A percentile compares a stretch with the other conserved stretches of the same genome.
phyloP scores from a whole-genome alignment of 2,329 filamentous ascomycete species.

The Cladorrhinum sp. region DNA sequence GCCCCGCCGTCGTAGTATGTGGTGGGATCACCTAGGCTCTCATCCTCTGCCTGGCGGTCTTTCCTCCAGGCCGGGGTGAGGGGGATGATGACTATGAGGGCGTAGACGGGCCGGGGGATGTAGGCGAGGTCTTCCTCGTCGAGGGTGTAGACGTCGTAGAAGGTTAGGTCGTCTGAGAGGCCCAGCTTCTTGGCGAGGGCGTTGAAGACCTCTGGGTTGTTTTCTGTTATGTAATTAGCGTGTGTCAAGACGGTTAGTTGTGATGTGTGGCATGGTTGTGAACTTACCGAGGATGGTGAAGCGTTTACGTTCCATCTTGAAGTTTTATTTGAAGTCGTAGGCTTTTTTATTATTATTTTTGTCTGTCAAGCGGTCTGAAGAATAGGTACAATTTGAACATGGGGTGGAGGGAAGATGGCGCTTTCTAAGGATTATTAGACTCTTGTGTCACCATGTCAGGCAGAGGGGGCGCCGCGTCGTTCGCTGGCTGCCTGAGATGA shows the following conservation, averaged over 20 bases:
- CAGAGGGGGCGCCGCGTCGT: not conserved
- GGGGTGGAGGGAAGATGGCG: not conserved
- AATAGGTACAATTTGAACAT: too few relatives aligned
- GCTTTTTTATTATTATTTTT: too few relatives aligned
- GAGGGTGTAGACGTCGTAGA: slow-evolving; percentile 80
- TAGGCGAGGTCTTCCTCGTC: slow-evolving; percentile 72
- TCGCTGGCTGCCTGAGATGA: not conserved
- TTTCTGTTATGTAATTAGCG: too few relatives aligned
- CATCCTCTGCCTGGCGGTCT: slow-evolving; percentile 54
- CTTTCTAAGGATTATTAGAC: not conserved
- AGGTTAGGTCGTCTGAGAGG: slow-evolving; percentile 63
- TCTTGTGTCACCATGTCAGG: not conserved
- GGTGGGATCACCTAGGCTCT: slow-evolving; percentile 26
- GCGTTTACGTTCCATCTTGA: slow-evolving; percentile 20
- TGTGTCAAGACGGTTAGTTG: not conserved
- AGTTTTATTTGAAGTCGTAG: too few relatives aligned
- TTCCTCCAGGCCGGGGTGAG: slow-evolving; percentile 44
- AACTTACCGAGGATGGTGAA: slow-evolving; percentile 20
- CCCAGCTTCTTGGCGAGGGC: slow-evolving; percentile 68
- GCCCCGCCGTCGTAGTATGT: slow-evolving; percentile 15
- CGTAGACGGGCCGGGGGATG: slow-evolving; percentile 71
- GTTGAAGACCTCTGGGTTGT: slow-evolving; percentile 77
- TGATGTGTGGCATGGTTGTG: not conserved
- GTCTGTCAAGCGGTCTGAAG: too few relatives aligned
- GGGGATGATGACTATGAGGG: slow-evolving; percentile 78